Conservation (phyloP, 495 filamentous ascomycete species). For the Lindgomyces ingoldianus region DNA sequence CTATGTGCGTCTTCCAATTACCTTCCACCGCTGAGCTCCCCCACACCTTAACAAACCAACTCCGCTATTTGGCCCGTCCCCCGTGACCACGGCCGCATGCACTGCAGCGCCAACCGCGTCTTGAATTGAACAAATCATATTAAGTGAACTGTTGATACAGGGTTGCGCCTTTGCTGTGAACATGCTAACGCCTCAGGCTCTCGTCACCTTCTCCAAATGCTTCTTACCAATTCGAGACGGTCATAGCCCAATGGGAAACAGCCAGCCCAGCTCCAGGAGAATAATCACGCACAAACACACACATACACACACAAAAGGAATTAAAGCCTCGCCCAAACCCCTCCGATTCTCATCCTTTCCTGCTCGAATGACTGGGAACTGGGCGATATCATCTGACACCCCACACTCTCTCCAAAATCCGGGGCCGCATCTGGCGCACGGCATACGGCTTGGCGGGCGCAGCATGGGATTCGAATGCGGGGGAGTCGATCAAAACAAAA, state of each 20-base stretch:
- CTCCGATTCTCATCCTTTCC: slow-evolving; percentile 18
- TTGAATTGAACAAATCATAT: slow-evolving; percentile 32
- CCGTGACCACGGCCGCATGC: slow-evolving; percentile 16
- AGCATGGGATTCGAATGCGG: slow-evolving; percentile 26
- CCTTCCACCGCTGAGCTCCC: slow-evolving; percentile 18
- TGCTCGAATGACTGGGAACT: slow-evolving; percentile 8
- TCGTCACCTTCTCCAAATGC: slow-evolving; percentile 24
- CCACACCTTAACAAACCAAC: slow-evolving; percentile 15
- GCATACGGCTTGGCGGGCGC: slow-evolving; percentile 13
- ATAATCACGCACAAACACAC: slow-evolving; percentile 33
- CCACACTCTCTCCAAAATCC: slow-evolving; percentile 34
- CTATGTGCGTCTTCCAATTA: slow-evolving; percentile 5
- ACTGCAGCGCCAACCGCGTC: slow-evolving; percentile 4
- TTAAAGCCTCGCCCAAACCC: slow-evolving; percentile 13
- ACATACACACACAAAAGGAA: slow-evolving; percentile 31
- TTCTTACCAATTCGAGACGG: slow-evolving; percentile 19
- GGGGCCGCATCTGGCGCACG: slow-evolving; percentile 32
- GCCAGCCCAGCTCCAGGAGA: slow-evolving; percentile 11
- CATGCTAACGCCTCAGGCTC: slow-evolving; percentile 27
- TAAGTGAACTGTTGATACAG: slow-evolving; percentile 35
- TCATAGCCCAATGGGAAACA: slow-evolving; percentile 10
- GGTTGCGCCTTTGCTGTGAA: slow-evolving; percentile 28
- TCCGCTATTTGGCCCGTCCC: slow-evolving; percentile 6
- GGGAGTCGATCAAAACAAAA: slow-evolving; percentile 73
- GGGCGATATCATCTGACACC: slow-evolving; percentile 31